These are phyloP conservation scores for Erodium maritimum DNA, from an alignment of 345 rosid species.

Conservation along the genomic window DNA sequence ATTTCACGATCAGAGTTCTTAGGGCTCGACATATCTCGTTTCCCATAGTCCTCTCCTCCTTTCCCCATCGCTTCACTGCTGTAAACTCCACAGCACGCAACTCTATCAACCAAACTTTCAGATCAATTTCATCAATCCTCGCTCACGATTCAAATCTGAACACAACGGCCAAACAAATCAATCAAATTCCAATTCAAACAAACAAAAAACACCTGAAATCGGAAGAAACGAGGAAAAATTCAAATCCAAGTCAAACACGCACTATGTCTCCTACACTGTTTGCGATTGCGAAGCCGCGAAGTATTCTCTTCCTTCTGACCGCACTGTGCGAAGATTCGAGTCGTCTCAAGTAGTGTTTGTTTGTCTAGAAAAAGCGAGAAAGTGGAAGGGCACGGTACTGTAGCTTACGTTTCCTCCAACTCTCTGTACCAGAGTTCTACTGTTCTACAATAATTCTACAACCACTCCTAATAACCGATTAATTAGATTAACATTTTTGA, in stretches of 20 bases:
- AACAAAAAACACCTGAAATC: background rate
- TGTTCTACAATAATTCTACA: background rate
- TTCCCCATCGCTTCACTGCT: conserved; percentile 33
- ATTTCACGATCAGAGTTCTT: conserved; percentile 9
- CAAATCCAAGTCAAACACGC: background rate
- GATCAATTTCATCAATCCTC: background rate
- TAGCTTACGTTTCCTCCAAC: no score
- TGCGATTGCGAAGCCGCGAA: background rate
- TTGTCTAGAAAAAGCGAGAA: conserved; percentile 1
- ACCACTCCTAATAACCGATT: background rate
- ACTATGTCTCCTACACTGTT: background rate
- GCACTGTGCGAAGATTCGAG: background rate
- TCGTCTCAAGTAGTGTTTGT: background rate
- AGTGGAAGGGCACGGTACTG: background rate
- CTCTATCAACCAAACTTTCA: background rate
- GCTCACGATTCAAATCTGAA: background rate
- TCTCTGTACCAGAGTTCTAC: no score
- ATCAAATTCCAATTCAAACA: background rate
- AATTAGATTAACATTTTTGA: background rate
- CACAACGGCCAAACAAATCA: background rate
- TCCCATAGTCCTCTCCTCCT: conserved; percentile 32
- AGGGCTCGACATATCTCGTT: conserved; percentile 4
- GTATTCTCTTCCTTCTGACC: background rate
- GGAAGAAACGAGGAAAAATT: background rate
- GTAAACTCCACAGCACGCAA: background rate